A percentile compares a stretch with the other conserved stretches of the same genome.
Evolutionary conservation across 371 early-diverging fungal species (phyloP).

Genomic region (Mortierella sp.): DNA sequence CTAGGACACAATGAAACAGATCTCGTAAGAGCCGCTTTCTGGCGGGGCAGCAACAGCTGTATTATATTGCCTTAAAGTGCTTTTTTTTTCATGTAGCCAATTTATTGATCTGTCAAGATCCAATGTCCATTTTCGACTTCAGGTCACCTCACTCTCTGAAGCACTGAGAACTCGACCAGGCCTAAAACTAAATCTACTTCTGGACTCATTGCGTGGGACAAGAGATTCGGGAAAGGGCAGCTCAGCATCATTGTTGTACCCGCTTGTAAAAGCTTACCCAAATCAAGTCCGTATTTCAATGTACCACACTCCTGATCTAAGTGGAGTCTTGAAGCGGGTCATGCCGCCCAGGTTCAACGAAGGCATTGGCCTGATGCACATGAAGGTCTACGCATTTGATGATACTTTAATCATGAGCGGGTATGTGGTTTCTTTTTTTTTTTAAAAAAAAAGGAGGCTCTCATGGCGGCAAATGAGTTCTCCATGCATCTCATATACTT

Average conservation of each 20-base stretch:
- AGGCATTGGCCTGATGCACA: conserved; percentile 93
- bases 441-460: too few relatives aligned
- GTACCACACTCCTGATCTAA: conserved; percentile 90
- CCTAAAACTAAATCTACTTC: conserved; percentile 77
- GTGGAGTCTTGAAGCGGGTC: conserved; percentile 74
- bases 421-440: conserved; percentile 56
- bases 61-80: background rate
- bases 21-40: conserved; percentile 63
- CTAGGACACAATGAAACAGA: conserved; percentile 87
- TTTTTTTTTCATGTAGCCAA: background rate
- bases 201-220: conserved; percentile 92
- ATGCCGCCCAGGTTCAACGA: conserved; percentile 94
- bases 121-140: background rate
- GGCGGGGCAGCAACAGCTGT: background rate
- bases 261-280: conserved; percentile 76
- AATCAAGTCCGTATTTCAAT: conserved; percentile 76
- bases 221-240: conserved; percentile 72
- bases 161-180: conserved; percentile 66
- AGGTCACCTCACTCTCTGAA: conserved; percentile 69
- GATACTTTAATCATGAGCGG: conserved; percentile 90
- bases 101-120: background rate
- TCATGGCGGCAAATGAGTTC: too few relatives aligned
- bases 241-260: conserved; percentile 77
- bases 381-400: conserved; percentile 94
- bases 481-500: too few relatives aligned